phyloP scores from a whole-genome alignment of 2,329 filamentous ascomycete species.

The Pseudogymnoascus sp. region DNA sequence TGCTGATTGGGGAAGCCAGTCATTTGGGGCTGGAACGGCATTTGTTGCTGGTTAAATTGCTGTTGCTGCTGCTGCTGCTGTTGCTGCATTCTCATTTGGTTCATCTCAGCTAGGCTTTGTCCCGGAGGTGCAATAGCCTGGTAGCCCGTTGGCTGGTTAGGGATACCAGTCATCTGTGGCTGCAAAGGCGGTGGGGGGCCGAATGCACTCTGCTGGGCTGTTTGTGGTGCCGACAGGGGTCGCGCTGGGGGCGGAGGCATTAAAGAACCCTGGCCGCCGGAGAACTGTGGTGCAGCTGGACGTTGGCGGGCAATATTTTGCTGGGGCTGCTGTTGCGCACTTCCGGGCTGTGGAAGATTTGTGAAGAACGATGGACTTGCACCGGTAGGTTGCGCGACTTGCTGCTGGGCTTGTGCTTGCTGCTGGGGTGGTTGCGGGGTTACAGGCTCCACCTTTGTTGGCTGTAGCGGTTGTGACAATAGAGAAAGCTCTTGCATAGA shows the following conservation, averaged over 20 bases:
- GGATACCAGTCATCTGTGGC: conserved; percentile 73
- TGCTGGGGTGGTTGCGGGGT: conserved; percentile 27
- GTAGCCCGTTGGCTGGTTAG: conserved; percentile 37
- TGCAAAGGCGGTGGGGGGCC: conserved; percentile 62
- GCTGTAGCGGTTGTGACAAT: conserved; percentile 51
- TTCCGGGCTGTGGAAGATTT: conserved; percentile 38
- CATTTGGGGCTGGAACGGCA: conserved; percentile 34
- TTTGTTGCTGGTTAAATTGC: conserved; percentile 48
- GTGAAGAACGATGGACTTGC: conserved; percentile 54
- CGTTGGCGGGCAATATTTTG: conserved; percentile 54
- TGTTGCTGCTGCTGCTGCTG: conserved; percentile 41
- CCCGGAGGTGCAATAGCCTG: conserved; percentile 61
- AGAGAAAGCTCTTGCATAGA: conserved; percentile 63
- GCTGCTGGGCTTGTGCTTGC: conserved; percentile 28
- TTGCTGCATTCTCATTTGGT: conserved; percentile 57
- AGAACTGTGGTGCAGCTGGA: conserved; percentile 59
- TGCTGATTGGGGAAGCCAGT: conserved; percentile 33
- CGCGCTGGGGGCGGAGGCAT: conserved; percentile 71
- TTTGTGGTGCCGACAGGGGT: conserved; percentile 80
- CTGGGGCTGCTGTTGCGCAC: conserved; percentile 32
- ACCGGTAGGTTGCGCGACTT: conserved; percentile 40
- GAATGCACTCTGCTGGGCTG: conserved; percentile 66
- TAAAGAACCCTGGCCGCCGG: conserved; percentile 53
- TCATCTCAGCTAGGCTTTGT: conserved; percentile 68
- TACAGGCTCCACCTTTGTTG: conserved; percentile 35